phyloP scores from a whole-genome alignment of 345 rosid species.

The Kandelia obovata region DNA sequence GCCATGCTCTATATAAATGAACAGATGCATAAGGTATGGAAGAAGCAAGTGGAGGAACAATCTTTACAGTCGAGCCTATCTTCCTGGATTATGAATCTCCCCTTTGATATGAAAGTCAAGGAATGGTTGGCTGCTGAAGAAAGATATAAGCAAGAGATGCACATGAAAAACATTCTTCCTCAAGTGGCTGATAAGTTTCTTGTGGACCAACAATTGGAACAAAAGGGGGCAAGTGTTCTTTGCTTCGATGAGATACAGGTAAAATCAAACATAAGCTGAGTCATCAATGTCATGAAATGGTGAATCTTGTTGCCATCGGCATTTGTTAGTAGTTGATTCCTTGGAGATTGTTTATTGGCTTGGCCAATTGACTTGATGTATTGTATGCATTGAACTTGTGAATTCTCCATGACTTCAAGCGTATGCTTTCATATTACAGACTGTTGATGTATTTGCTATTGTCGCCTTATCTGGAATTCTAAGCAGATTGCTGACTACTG shows the following conservation, averaged over 20 bases:
- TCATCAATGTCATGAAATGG: neutral
- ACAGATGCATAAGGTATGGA: slow-evolving; percentile 87
- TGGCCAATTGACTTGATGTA: too few relatives aligned
- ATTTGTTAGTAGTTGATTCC: neutral
- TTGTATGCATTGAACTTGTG: slow-evolving; percentile 3
- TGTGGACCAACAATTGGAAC: slow-evolving; percentile 46
- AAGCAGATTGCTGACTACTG: slow-evolving; percentile 79
- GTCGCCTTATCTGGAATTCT: slow-evolving; percentile 98
- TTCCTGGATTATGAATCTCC: slow-evolving; percentile 80
- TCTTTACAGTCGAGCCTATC: slow-evolving; percentile 55
- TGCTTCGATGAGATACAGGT: slow-evolving; percentile 99
- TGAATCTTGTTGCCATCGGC: slow-evolving; percentile 2
- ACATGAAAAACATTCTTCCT: slow-evolving; percentile 81
- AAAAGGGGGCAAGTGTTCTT: slow-evolving; percentile 76
- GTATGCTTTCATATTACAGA: slow-evolving; percentile 53
- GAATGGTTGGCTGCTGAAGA: slow-evolving; percentile 94
- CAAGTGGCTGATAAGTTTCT: slow-evolving; percentile 88
- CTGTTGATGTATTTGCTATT: slow-evolving; percentile 95
- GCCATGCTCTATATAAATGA: slow-evolving; percentile 91
- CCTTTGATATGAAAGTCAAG: slow-evolving; percentile 75
- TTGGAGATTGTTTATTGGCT: neutral
- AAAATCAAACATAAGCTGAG: slow-evolving; percentile 5
- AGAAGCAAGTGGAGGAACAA: slow-evolving; percentile 61
- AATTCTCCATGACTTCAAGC: slow-evolving; percentile 18
- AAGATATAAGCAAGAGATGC: slow-evolving; percentile 71